phyloP scores from a whole-genome alignment of 164 flowering plant species.

The Umbilicus rupestris region DNA sequence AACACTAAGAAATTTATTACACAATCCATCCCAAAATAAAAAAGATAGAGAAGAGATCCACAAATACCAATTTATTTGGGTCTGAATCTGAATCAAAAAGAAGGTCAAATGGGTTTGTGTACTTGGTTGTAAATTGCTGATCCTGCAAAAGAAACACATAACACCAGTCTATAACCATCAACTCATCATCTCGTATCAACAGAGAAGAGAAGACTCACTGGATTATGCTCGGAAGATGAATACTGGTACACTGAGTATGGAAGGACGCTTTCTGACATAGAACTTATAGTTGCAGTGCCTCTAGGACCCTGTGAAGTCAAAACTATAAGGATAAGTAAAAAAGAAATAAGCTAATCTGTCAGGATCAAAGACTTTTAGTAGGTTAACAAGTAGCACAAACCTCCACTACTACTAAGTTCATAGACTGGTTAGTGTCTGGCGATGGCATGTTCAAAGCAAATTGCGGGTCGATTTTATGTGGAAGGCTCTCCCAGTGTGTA shows the following conservation, averaged over 20 bases:
- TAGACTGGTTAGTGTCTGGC: conserved; percentile 20
- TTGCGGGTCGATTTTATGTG: conserved; percentile 21
- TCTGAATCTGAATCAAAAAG: not conserved
- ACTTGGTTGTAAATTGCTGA: not conserved
- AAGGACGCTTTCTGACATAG: not conserved
- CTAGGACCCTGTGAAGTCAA: conserved; percentile 1
- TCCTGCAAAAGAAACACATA: not conserved
- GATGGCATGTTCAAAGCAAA: conserved; percentile 17
- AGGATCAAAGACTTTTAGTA: not conserved
- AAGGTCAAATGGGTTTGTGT: conserved; percentile 5
- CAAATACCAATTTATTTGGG: not conserved
- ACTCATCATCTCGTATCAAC: not conserved
- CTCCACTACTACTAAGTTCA: conserved; percentile 25
- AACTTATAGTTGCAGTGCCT: not conserved
- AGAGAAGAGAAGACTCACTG: not conserved
- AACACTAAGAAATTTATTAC: not conserved
- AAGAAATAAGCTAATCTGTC: not conserved
- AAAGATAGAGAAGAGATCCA: not conserved
- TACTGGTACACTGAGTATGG: not conserved
- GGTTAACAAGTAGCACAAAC: conserved; percentile 17
- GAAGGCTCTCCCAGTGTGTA: conserved; percentile 17
- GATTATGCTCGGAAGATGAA: not conserved
- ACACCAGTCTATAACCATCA: not conserved
- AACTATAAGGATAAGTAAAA: not conserved
- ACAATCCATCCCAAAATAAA: not conserved